A percentile compares a stretch with the other conserved stretches of the same genome.
Evolutionary conservation across 345 rosid species (phyloP).

Genomic region (Conringia planisiliqua): DNA sequence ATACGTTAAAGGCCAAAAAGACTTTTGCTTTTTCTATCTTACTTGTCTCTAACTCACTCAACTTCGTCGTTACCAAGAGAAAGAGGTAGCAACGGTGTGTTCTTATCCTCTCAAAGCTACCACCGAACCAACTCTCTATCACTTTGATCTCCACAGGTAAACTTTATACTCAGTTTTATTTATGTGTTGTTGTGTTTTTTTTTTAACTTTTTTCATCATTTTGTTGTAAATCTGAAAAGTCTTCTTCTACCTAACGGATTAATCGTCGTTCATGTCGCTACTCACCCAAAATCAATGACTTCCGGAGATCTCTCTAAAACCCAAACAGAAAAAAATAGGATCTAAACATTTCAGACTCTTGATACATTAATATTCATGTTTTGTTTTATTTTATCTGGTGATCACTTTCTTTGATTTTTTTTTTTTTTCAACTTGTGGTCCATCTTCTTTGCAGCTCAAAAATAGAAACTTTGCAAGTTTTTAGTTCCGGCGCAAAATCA

Average conservation of each 20-base stretch:
- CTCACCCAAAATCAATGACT: neutral
- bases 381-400: neutral
- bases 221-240: neutral
- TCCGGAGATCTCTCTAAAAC: slow-evolving; percentile 22
- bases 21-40: neutral
- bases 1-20: slow-evolving; percentile 6
- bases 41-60: slow-evolving; percentile 7
- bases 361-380: neutral
- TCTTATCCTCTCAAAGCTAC: slow-evolving; percentile 27
- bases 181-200: neutral
- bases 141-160: slow-evolving; percentile 17
- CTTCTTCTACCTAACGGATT: neutral
- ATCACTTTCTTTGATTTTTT: neutral
- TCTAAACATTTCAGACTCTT: neutral
- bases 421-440: neutral
- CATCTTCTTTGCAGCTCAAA: neutral
- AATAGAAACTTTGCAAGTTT: neutral
- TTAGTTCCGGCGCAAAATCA: neutral
- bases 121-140: neutral
- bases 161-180: neutral
- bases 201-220: neutral
- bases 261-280: neutral
- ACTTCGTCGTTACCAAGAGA: slow-evolving; percentile 26
- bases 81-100: neutral
- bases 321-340: slow-evolving; percentile 12